Base-by-base conservation (phyloP, 106 monocot species). In the Allium fistulosum region DNA sequence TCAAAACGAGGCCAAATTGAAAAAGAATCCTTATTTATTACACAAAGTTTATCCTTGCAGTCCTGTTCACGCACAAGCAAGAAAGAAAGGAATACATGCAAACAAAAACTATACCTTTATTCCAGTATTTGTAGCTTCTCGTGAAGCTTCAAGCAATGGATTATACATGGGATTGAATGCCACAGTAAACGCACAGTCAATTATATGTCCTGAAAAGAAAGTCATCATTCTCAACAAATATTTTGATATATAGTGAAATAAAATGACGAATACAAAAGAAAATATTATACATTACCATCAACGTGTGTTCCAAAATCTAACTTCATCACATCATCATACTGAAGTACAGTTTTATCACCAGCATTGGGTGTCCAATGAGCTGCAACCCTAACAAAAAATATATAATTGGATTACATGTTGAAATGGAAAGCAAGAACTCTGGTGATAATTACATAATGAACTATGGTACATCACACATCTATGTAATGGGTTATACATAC, bases 291-390 rank as follows among this genome's bases (percentile, higher is more conserved):
- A 37, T 37, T 77, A 97, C 97, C 97, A 80, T 97, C 92, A 46
- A 97, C 72, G 7, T 97, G 97, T 58, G 97, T 97, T 68, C 97
- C 97, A 85, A 92, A 97, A 77, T 97, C 97, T 63, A 97, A 72
- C 69, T 97, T 97, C 97, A 97, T 92, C 70, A 97, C 92, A 84
- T 97, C 97, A 83, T 97, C 97, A 84, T 97, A 97, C 70, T 92
- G 92, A 71, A 97, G 87, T n/a, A 97, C 89, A 84, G 97, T 97
- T 77, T 85, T 97, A 72, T 97, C 97, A 59, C 92, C 97, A 67
- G 92, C 80, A 79, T 97, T 97, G 56, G 97, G 97, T 26, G 97
- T 97, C 97, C 97, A 97, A 62, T 97, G 97, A 63, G 97, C 97
- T 70, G 97, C 97, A 69, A 97, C 97, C 92, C 97, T 97, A 83